These are phyloP conservation scores for Aspergillus sojae DNA, from an alignment of 2,329 filamentous ascomycete species.

Conservation along the genomic window DNA sequence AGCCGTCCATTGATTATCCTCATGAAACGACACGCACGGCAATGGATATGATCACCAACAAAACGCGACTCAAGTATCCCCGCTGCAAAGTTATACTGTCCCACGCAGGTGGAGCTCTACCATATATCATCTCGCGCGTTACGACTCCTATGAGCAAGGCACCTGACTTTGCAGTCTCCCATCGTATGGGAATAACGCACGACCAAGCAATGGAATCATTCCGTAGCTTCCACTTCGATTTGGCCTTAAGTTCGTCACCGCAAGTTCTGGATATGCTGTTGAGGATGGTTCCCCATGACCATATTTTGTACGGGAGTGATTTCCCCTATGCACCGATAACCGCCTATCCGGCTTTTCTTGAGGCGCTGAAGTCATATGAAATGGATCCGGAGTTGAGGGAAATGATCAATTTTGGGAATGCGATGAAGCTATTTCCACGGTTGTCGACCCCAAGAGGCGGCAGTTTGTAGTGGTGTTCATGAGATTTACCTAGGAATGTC, in stretches of 20 bases:
- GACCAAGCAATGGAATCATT: conserved; percentile 19
- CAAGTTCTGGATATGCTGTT: conserved; percentile 14
- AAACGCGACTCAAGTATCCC: conserved; percentile 32
- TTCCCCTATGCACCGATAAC: conserved; percentile 30
- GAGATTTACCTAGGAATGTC: too few relatives aligned
- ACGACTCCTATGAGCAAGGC: conserved; percentile 21
- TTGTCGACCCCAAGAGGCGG: too few relatives aligned
- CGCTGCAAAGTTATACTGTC: conserved; percentile 50
- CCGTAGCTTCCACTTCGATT: conserved; percentile 32
- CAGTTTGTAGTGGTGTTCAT: too few relatives aligned
- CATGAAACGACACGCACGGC: conserved; percentile 50
- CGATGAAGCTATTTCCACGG: conserved; percentile 17
- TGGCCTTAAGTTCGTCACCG: conserved; percentile 25
- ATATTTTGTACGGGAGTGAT: conserved; percentile 22
- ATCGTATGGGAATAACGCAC: neutral
- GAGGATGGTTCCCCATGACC: conserved; percentile 11
- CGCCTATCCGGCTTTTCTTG: conserved; percentile 24
- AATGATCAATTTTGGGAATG: conserved; percentile 19
- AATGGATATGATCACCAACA: conserved; percentile 43
- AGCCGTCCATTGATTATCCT: conserved; percentile 48
- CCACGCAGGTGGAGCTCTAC: conserved; percentile 51
- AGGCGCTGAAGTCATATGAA: conserved; percentile 25
- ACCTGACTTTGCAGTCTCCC: neutral
- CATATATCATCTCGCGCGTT: conserved; percentile 41
- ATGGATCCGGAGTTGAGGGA: conserved; percentile 12